Conservation (phyloP, 805 yeast genomes). For the Lachancea dasiensis region DNA sequence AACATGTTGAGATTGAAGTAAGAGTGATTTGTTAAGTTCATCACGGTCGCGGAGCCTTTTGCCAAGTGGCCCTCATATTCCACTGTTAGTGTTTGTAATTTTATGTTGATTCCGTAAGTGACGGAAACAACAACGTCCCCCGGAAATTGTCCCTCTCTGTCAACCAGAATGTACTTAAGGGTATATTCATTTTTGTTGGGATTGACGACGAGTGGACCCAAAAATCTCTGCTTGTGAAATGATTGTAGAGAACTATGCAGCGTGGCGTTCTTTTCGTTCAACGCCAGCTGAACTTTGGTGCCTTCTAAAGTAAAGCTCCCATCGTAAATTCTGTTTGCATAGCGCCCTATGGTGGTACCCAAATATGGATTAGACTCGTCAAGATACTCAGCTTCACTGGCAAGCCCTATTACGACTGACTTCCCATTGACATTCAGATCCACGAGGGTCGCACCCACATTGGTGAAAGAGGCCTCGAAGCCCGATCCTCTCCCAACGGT, state of each 20-base stretch:
- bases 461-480: constrained; percentile 40
- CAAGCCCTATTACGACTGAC: constrained; percentile 38
- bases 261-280: constrained; percentile 38
- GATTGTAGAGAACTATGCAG: constrained; percentile 54
- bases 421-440: constrained; percentile 36
- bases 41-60: constrained; percentile 39
- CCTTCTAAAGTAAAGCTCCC: constrained; percentile 41
- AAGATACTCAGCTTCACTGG: constrained; percentile 29
- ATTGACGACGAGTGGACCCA: constrained; percentile 46
- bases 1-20: constrained; percentile 47
- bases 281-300: constrained; percentile 35
- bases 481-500: constrained; percentile 29
- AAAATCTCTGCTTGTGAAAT: constrained; percentile 43
- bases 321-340: constrained; percentile 51
- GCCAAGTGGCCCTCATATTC: constrained; percentile 38
- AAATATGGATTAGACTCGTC: constrained; percentile 42
- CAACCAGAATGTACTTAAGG: constrained; percentile 38
- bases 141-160: constrained; percentile 53
- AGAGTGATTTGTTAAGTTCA: constrained; percentile 57
- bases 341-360: constrained; percentile 62
- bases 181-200: constrained; percentile 27
- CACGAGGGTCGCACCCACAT: constrained; percentile 48
- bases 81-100: constrained; percentile 35
- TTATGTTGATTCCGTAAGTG: constrained; percentile 38
- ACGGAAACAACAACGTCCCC: constrained; percentile 46